phyloP scores from a whole-genome alignment of 2,329 filamentous ascomycete genomes.

The Talaromyces albobiverticillius region DNA sequence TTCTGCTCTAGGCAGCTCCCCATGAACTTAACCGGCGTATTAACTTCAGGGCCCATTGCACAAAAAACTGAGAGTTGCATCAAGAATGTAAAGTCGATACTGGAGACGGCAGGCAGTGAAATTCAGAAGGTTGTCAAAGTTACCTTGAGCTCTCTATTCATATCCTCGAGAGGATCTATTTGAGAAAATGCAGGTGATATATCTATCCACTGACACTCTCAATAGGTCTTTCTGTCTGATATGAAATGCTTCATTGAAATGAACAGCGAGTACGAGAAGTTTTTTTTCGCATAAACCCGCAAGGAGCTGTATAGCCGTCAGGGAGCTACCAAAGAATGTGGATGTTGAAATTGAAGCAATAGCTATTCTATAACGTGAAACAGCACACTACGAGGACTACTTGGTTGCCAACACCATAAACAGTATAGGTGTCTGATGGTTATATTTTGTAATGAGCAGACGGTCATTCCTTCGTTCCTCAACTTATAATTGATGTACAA shows the following conservation, averaged over 20 bases:
- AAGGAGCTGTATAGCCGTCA: background rate
- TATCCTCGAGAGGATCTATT: too few relatives aligned
- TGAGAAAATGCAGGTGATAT: too few relatives aligned
- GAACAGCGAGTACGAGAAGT: background rate
- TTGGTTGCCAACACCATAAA: too few relatives aligned
- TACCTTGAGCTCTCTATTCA: background rate
- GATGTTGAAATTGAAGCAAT: background rate
- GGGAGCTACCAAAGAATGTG: background rate
- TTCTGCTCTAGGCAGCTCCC: constrained; percentile 1
- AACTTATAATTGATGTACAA: too few relatives aligned
- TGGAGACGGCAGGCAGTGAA: background rate
- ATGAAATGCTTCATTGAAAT: background rate
- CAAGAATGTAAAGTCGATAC: background rate
- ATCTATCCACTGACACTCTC: background rate
- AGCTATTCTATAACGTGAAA: background rate
- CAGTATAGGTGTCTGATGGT: too few relatives aligned
- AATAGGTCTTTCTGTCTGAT: background rate
- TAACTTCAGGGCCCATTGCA: background rate
- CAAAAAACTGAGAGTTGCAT: background rate
- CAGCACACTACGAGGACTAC: too few relatives aligned
- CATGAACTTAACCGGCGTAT: background rate
- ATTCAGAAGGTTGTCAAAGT: background rate
- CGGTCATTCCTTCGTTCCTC: too few relatives aligned
- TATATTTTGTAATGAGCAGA: too few relatives aligned
- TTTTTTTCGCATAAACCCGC: background rate